phyloP scores from a whole-genome alignment of 2,329 filamentous ascomycete species.

The Trichoderma endophyticum region DNA sequence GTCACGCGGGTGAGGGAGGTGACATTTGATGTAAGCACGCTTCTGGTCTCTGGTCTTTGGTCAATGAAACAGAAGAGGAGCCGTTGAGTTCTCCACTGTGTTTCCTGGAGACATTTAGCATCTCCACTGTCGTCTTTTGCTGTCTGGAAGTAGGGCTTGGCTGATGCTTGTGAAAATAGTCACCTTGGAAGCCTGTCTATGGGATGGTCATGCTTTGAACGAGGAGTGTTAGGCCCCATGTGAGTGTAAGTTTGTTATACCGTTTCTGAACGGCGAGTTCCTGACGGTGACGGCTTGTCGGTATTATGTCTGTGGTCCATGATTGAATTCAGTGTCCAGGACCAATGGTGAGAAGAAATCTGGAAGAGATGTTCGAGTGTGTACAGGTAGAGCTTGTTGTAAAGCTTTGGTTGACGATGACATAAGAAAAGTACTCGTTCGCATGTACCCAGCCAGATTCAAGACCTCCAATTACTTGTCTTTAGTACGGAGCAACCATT shows the following conservation, averaged over 20 bases:
- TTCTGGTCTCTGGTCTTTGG: no score
- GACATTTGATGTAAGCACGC: not conserved
- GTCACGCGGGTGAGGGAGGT: not conserved
- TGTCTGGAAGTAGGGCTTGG: not conserved
- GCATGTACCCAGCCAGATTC: not conserved
- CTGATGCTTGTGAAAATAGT: not conserved
- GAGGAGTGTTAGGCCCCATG: not conserved
- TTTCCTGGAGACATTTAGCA: not conserved
- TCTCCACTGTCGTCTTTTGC: not conserved
- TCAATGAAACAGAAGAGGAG: not conserved
- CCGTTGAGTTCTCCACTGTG: not conserved
- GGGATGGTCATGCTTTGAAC: not conserved
- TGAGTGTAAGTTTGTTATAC: not conserved
- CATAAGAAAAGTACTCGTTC: not conserved
- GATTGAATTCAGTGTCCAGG: not conserved
- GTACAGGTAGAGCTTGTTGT: not conserved
- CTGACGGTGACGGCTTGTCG: not conserved
- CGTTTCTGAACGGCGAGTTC: not conserved
- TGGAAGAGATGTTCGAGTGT: not conserved
- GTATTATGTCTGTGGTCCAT: not conserved
- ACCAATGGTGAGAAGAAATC: not conserved
- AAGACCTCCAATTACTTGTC: not conserved
- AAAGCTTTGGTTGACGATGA: not conserved
- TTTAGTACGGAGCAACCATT: no score
- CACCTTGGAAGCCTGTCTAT: not conserved